A percentile compares a stretch with the other conserved stretches of the same genome.
These are phyloP conservation scores for Saccharomyces mikatae DNA, from an alignment of 805 yeast genomes.

Conservation along the genomic window DNA sequence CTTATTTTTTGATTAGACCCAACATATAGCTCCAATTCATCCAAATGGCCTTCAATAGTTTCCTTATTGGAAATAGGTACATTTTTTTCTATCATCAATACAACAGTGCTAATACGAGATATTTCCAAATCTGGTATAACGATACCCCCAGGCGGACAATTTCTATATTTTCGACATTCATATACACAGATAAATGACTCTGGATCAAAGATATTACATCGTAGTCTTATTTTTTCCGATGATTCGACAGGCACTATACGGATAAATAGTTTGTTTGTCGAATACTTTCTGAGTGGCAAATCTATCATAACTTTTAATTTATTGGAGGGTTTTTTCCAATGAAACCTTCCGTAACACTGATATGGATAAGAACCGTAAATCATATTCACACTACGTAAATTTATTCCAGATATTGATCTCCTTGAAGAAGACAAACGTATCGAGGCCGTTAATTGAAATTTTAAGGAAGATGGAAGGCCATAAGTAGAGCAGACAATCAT, in stretches of 20 bases:
- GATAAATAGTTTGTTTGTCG: slow-evolving; percentile 13
- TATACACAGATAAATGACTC: slow-evolving; percentile 11
- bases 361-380: slow-evolving; percentile 18
- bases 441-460: background rate
- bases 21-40: slow-evolving; percentile 1
- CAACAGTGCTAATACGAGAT: slow-evolving; percentile 1
- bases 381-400: background rate
- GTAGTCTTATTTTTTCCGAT: slow-evolving; percentile 3
- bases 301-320: slow-evolving; percentile 7
- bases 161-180: slow-evolving; percentile 6
- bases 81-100: slow-evolving; percentile 16
- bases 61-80: background rate
- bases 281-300: background rate
- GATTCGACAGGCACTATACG: slow-evolving; percentile 12
- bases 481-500: slow-evolving; percentile 17
- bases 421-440: background rate
- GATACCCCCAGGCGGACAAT: slow-evolving; percentile 10
- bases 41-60: background rate
- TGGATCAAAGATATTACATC: slow-evolving; percentile 18
- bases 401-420: background rate
- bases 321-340: slow-evolving; percentile 7
- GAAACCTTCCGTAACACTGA: slow-evolving; percentile 6
- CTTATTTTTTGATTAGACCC: slow-evolving; percentile 8
- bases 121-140: slow-evolving; percentile 12
- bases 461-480: background rate